These are phyloP conservation scores for Erythrobasidium yunnanense DNA, from an alignment of 768 basidiomycete species.

Conservation along the genomic window DNA sequence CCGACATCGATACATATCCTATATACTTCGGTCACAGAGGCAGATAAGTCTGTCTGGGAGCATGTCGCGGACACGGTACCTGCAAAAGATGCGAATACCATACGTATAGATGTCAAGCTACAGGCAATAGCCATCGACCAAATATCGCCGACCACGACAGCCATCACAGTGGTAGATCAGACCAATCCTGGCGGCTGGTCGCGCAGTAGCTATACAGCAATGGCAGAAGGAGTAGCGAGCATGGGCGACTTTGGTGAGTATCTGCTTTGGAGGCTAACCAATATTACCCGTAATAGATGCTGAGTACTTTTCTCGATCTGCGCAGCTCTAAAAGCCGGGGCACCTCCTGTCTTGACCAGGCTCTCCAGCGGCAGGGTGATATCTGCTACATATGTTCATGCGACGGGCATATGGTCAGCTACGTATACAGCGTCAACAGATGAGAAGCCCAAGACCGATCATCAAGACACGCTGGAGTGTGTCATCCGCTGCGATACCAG, in stretches of 20 bases:
- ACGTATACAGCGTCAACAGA: constrained; percentile 35
- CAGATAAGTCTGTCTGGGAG: constrained; percentile 47
- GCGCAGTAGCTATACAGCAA: constrained; percentile 84
- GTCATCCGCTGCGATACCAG: constrained; percentile 33
- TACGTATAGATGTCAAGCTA: constrained; percentile 91
- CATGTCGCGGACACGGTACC: constrained; percentile 53
- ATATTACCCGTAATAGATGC: not conserved
- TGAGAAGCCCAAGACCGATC: constrained; percentile 41
- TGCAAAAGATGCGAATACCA: constrained; percentile 63
- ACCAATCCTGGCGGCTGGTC: constrained; percentile 96
- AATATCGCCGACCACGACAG: constrained; percentile 84
- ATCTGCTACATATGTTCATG: constrained; percentile 62
- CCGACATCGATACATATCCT: constrained; percentile 90
- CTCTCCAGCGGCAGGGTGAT: constrained; percentile 60
- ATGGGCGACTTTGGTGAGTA: constrained; percentile 66
- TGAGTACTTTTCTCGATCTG: not conserved
- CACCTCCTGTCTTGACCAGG: constrained; percentile 81
- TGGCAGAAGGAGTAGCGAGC: constrained; percentile 77
- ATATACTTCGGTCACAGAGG: constrained; percentile 83
- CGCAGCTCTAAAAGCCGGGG: constrained; percentile 72
- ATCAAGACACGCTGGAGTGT: constrained; percentile 32
- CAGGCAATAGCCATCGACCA: constrained; percentile 97
- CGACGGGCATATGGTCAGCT: not conserved
- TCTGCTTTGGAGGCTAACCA: too few species aligned
- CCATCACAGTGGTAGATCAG: constrained; percentile 86